Conservation (phyloP, 2,329 filamentous ascomycete genomes). For the Amesomyces nigricolor region DNA sequence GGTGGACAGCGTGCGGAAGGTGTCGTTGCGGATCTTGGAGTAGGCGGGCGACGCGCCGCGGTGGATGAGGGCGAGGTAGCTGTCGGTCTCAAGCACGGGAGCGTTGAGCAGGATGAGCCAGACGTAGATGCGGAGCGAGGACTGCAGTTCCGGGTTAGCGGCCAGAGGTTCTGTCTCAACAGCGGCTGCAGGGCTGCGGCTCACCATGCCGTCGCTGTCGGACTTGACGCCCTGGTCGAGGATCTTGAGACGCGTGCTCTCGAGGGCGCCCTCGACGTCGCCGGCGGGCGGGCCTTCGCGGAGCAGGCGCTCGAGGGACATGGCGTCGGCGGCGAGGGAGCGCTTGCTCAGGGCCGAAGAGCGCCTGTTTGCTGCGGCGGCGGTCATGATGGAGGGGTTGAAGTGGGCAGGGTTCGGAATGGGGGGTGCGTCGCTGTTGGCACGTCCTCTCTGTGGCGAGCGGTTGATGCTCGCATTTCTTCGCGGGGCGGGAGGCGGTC, state of each 20-base stretch:
- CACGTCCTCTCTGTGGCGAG: constrained; percentile 54
- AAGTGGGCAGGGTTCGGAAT: constrained; percentile 26
- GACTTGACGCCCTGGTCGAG: constrained; percentile 69
- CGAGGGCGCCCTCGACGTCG: constrained; percentile 60
- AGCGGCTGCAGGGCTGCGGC: constrained; percentile 18
- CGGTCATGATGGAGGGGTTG: constrained; percentile 21
- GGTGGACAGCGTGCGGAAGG: constrained; percentile 91
- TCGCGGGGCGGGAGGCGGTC: constrained; percentile 31
- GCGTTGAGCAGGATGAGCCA: constrained; percentile 93
- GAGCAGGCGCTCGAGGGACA: constrained; percentile 68
- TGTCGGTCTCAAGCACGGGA: constrained; percentile 75
- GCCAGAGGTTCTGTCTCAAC: background rate
- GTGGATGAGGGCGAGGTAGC: constrained; percentile 85
- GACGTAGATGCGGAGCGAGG: constrained; percentile 85
- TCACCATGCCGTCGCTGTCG: constrained; percentile 76
- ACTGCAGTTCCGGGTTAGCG: constrained; percentile 47
- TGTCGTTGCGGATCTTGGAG: constrained; percentile 96
- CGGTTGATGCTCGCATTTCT: constrained; percentile 35
- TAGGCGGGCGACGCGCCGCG: constrained; percentile 92
- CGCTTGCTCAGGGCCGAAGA: constrained; percentile 39
- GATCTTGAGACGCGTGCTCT: constrained; percentile 67
- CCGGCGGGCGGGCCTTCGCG: constrained; percentile 73
- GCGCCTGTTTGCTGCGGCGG: constrained; percentile 35
- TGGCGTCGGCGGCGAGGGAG: constrained; percentile 46
- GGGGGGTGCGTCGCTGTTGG: constrained; percentile 63